phyloP scores from a whole-genome alignment of 163 green algal species.

The Coccomyxa subellipsoidea region DNA sequence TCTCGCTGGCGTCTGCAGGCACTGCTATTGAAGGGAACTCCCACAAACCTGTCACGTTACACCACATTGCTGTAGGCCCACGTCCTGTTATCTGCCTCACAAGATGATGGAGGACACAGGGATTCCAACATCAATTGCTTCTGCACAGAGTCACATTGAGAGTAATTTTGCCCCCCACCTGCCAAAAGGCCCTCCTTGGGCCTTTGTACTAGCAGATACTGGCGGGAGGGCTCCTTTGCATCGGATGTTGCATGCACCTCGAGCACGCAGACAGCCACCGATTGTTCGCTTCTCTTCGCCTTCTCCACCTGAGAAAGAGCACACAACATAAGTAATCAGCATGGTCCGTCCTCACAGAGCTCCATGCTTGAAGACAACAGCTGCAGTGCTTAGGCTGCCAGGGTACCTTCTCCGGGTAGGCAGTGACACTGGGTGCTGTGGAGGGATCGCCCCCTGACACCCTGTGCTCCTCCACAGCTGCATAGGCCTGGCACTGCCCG shows the following conservation, averaged over 20 bases:
- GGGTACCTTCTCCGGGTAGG: conserved; percentile 58
- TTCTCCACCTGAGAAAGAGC: conserved; percentile 33
- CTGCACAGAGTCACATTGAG: too few species aligned
- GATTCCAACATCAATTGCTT: too few species aligned
- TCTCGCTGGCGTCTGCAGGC: not conserved
- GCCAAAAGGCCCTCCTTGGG: conserved; percentile 77
- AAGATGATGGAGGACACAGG: too few species aligned
- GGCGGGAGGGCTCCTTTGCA: not conserved
- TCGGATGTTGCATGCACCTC: conserved; percentile 30
- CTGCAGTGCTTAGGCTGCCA: not conserved
- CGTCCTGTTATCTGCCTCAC: too few species aligned
- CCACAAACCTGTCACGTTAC: conserved; percentile 71
- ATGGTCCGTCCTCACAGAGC: not conserved
- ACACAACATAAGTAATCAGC: not conserved
- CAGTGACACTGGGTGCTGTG: conserved; percentile 31
- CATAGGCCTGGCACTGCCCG: conserved; percentile 53
- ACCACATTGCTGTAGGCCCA: not conserved
- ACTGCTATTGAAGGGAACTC: conserved; percentile 73
- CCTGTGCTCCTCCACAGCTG: conserved; percentile 14
- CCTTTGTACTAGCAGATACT: conserved; percentile 78
- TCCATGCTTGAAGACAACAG: not conserved
- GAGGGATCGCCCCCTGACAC: conserved; percentile 11
- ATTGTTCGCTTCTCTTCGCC: conserved; percentile 54
- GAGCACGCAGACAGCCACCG: conserved; percentile 70
- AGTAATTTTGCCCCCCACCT: too few species aligned